Percentiles rank a stretch among this genome's conserved stretches.
Conservation (phyloP, 179 eudicot genomes). For the Monotropa hypopitys region DNA sequence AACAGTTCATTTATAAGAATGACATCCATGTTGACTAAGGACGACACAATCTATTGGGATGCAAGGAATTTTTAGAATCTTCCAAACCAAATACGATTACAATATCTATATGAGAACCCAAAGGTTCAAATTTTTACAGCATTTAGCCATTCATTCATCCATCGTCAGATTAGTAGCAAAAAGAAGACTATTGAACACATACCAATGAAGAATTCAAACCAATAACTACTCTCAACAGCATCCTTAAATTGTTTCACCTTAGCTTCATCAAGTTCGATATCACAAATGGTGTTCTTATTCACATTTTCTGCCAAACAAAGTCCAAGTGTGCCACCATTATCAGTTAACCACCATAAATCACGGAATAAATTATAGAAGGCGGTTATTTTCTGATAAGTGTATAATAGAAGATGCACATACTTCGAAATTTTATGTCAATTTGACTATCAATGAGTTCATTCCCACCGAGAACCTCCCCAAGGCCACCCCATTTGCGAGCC, state of each 20-base stretch:
- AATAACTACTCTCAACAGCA: slow-evolving; percentile 72
- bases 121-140: neutral
- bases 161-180: neutral
- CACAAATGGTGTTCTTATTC: slow-evolving; percentile 49
- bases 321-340: neutral
- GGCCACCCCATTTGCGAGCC: slow-evolving; percentile 92
- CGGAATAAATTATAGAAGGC: neutral
- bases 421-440: slow-evolving; percentile 55
- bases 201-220: slow-evolving; percentile 90
- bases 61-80: neutral
- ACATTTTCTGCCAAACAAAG: slow-evolving; percentile 43
- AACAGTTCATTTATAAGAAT: neutral
- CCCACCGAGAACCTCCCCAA: slow-evolving; percentile 94
- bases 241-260: slow-evolving; percentile 67
- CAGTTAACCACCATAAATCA: neutral
- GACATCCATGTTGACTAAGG: neutral
- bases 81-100: neutral
- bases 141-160: neutral
- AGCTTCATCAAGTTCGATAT: slow-evolving; percentile 58
- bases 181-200: slow-evolving; percentile 12
- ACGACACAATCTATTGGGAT: neutral
- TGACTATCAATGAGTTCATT: slow-evolving; percentile 94
- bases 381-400: neutral
- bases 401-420: slow-evolving; percentile 25
- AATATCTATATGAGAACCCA: neutral